Evolutionary conservation across 176 grass and related monocot species (phyloP), one percentile per base, ranked within the genome.

Genomic region (Luzula sylvatica): DNA sequence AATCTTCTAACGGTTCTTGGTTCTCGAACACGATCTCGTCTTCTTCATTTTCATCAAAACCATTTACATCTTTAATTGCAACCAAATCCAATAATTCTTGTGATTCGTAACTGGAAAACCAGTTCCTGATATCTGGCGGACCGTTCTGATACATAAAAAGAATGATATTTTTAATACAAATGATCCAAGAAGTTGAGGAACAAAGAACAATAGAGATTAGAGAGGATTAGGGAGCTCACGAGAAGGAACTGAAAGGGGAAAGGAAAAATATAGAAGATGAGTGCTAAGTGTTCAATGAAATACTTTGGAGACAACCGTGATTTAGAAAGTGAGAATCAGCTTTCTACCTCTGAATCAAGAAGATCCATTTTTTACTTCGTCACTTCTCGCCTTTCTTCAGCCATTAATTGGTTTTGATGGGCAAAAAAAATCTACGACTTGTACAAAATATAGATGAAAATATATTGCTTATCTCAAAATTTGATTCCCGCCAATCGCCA

Each of bases 21-120:
- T 59, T 81, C 53, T 77, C 73, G n/a, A n/a, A n/a, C n/a, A n/a
- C n/a, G 17, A 41, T 57, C 3, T 45, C 43, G 4, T 52, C n/a
- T 16, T 16, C 26, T 11, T 5, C 46, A 45, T 15, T 14, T 23
- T 25, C 53, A 25, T 42, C 45, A 23, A 43, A 38, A 9, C 61
- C 29, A 42, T 81, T 45, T 2, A 52, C 30, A 27, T 51, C 55
- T 15, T 78, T 70, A 16, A 42, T 73, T 0, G 83, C 83, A 40
- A 83, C n/a, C n/a, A n/a, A n/a, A n/a, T n/a, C 72, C 3, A 74
- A 2, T 0, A 14, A 14, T 47, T 48, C 23, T 47, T 63, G 23
- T 23, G 58, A 95, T 50, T 72, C 66, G 29, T 95, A 95, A 58
- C 88, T 81, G 17, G 76, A 62, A 68, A 95, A 88, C 88, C 88